phyloP scores from a whole-genome alignment of 495 filamentous ascomycete species.

The Choiromyces venosus region DNA sequence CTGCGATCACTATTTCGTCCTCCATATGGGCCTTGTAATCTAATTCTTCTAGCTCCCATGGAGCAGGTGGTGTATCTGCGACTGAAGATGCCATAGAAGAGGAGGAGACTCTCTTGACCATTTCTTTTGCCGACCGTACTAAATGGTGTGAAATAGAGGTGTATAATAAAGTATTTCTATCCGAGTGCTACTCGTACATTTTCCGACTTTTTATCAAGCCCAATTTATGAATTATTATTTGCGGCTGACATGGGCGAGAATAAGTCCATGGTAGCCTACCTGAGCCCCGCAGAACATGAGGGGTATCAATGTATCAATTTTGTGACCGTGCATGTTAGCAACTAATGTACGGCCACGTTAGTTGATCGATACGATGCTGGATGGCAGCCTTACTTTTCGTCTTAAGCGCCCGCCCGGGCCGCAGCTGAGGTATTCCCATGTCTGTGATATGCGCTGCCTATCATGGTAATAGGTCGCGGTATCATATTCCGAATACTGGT shows the following conservation, averaged over 20 bases:
- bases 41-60: background rate
- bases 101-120: background rate
- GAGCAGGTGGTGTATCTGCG: background rate
- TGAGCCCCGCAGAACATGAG: background rate
- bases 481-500: too few species aligned
- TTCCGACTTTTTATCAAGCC: background rate
- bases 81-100: background rate
- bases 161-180: background rate
- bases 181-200: background rate
- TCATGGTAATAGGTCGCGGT: too few species aligned
- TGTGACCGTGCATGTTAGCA: background rate
- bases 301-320: background rate
- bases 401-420: background rate
- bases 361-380: background rate
- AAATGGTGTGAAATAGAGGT: background rate
- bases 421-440: background rate
- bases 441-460: background rate
- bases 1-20: conserved; percentile 37
- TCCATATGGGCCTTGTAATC: background rate
- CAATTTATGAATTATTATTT: background rate
- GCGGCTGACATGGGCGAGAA: background rate
- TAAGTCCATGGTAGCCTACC: background rate
- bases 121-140: background rate
- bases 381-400: background rate
- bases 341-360: background rate